Base-by-base conservation (phyloP, 192 early-diverging fungal species). In the Backusella sp. region DNA sequence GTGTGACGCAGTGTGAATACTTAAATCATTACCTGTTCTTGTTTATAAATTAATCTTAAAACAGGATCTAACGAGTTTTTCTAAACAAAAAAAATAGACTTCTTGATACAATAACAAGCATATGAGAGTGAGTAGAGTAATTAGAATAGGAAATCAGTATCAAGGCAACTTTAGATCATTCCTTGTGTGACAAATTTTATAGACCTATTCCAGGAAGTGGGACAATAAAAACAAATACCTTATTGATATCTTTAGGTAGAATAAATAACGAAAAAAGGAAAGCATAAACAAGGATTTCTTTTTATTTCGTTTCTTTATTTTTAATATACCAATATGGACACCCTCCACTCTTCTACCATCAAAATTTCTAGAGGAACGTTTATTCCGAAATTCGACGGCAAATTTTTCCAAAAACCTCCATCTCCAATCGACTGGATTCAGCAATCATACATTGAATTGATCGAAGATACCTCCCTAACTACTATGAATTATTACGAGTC, bases 391-490 rank as follows among this genome's bases (percentile, higher is more conserved):
- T 62, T 62, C 9, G 26, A 62, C 30, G 56, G 56, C 26, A 62
- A 28, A 28, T 62, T 28, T 62, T 62, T 62, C 11, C 41, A 39
- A 39, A 35, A 69, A 21, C 68, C 68, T 12, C 35, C 68, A 41
- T 36, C 34, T 1, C n/a, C 68, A 35, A 69, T 23, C 9, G 68
- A 69, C 36, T 69, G 68, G 68, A 37, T 69, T 23, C 68, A 69
- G 3, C 68, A 69, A 37, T 39, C 68, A 21, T 69, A 69, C 21
- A 69, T 69, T 35, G 34, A 69, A 69, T 39, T 69, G 36, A 69
- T 69, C 21, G 35, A 69, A 23, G 68, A 69, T 69, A 37, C 37
- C 36, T 69, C 68, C 3, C 12, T 23, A 35, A 37, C 34, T 5
- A 69, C 68, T n/a, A 69, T 35, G 34, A 35, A 39, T 23, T 69